Percentiles rank a stretch among this genome's conserved stretches.
These are phyloP conservation scores for Aegle marmelos DNA, from an alignment of 345 rosid genomes.

Conservation along the genomic window DNA sequence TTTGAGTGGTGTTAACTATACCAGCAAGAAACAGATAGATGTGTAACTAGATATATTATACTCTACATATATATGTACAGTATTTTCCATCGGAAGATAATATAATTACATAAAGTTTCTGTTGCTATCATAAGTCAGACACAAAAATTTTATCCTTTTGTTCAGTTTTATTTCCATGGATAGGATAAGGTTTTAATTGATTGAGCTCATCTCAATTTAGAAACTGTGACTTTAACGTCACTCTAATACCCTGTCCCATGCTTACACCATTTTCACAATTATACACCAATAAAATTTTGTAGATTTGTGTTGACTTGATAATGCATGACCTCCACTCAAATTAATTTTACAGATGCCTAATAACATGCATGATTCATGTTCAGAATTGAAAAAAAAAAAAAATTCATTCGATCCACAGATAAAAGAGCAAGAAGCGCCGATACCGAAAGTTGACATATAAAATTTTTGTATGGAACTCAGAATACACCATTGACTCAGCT, in stretches of 20 bases:
- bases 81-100: neutral
- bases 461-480: no score
- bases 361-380: neutral
- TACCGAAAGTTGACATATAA: no score
- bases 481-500: no score
- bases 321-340: neutral
- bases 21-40: conserved; percentile 3
- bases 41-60: neutral
- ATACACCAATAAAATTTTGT: neutral
- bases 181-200: conserved; percentile 13
- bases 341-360: neutral
- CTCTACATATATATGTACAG: neutral
- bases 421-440: no score
- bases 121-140: neutral
- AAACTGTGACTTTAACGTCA: neutral
- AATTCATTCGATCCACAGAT: no score
- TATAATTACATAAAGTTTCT: neutral
- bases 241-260: neutral
- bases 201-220: neutral
- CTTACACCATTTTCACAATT: neutral
- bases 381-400: neutral
- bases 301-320: neutral
- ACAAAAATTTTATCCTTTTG: conserved; percentile 3
- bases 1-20: conserved; percentile 9
- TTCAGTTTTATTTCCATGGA: neutral